Percentiles rank a stretch among this genome's conserved stretches.
These are phyloP conservation scores for Solanum appendiculatum DNA, from an alignment of 257 asterid genomes.

Conservation along the genomic window DNA sequence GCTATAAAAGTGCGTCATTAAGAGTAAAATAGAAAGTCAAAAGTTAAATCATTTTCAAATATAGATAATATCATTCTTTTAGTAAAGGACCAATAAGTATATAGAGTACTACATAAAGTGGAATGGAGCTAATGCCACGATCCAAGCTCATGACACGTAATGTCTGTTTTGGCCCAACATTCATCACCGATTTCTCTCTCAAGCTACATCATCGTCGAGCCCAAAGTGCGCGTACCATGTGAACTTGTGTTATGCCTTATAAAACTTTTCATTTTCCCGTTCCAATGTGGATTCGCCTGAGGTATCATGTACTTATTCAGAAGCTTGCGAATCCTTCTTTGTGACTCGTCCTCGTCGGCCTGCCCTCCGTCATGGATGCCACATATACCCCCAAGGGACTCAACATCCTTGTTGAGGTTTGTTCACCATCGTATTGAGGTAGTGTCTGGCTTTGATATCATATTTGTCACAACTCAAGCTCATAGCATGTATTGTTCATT, in stretches of 20 bases:
- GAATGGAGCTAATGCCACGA: background rate
- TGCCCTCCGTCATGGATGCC: background rate
- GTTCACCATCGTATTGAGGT: background rate
- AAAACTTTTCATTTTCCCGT: background rate
- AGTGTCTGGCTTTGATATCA: background rate
- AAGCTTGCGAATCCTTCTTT: background rate
- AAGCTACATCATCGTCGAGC: background rate
- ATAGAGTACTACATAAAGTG: background rate
- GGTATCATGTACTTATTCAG: background rate
- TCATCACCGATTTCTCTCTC: background rate
- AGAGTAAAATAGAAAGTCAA: background rate
- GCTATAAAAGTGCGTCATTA: background rate
- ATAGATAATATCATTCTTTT: background rate
- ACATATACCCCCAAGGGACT: background rate
- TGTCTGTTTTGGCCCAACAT: background rate
- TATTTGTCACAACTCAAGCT: background rate
- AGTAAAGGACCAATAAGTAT: background rate
- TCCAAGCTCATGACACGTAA: background rate
- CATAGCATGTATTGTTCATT: background rate
- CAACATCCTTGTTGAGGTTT: background rate
- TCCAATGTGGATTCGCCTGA: background rate
- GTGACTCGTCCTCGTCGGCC: background rate
- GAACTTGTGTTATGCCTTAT: background rate
- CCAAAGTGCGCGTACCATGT: background rate
- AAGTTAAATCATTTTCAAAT: background rate